A percentile compares a stretch with the other conserved stretches of the same genome.
phyloP scores from a whole-genome alignment of 495 filamentous ascomycete species.

The Penicillium manginii region DNA sequence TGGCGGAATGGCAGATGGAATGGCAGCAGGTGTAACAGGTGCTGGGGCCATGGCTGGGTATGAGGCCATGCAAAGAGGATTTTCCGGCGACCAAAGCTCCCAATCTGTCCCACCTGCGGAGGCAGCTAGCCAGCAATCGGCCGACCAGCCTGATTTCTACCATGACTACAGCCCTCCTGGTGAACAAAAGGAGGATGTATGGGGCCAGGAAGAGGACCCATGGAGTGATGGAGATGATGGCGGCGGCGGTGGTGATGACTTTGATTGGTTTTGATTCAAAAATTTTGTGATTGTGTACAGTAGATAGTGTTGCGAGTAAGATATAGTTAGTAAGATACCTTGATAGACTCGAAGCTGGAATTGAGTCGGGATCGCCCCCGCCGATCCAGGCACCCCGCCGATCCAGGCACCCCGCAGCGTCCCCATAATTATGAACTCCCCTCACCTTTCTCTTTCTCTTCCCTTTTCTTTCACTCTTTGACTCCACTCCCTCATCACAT shows the following conservation, averaged over 20 bases:
- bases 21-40: conserved; percentile 49
- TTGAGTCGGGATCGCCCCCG: conserved; percentile 16
- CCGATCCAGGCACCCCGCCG: conserved; percentile 5
- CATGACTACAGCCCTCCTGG: conserved; percentile 11
- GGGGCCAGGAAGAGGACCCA: conserved; percentile 34
- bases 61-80: conserved; percentile 63
- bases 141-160: conserved; percentile 31
- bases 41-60: conserved; percentile 66
- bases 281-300: conserved; percentile 14
- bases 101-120: conserved; percentile 12
- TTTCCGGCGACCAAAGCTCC: conserved; percentile 23
- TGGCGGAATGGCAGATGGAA: conserved; percentile 46
- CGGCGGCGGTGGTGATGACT: conserved; percentile 43
- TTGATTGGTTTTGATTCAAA: conserved; percentile 35
- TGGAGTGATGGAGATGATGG: conserved; percentile 39
- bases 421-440: conserved; percentile 7
- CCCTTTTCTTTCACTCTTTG: no score
- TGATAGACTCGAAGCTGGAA: conserved; percentile 1
- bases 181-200: conserved; percentile 21
- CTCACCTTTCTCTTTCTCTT: neutral
- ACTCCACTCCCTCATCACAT: neutral
- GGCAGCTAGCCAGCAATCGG: conserved; percentile 11
- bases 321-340: conserved; percentile 8
- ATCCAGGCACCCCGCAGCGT: conserved; percentile 6
- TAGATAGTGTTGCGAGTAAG: conserved; percentile 2